Base-by-base conservation (phyloP, 805 yeast genomes). In the Brettanomyces anomalus region DNA sequence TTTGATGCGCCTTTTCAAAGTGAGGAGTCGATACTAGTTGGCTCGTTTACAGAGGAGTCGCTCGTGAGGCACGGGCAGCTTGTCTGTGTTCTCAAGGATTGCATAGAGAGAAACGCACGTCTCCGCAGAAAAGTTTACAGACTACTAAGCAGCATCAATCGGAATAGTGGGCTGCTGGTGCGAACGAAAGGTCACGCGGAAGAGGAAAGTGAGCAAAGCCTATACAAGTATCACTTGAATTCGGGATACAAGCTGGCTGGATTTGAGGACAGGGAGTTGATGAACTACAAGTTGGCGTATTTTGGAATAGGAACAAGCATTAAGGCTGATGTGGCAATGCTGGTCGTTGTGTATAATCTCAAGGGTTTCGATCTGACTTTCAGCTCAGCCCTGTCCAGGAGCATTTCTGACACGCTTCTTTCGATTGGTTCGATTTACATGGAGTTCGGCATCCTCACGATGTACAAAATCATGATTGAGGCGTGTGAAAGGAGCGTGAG, bases 391-490 rank as follows among this genome's bases (percentile, higher is more conserved):
- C 43, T 33, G 46, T 43, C 39, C 48, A 37, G 33, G 42, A 44
- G 4, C 40, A 14, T 21, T 46, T 20, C 40, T 14, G 47, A 48
- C 31, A 49, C 51, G 13, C 24, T 55, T 15, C 35, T 46, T 31
- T 49, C 49, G 7, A 51, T 46, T 35, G 35, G 57, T 30, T 33
- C 49, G 26, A 54, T 57, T 15, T 60, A 58, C 43, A 53, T 54
- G 37, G 64, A 67, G 36, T 63, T 65, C 48, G 73, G 72, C 0
- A 43, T 70, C 7, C 65, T 62, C 41, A 64, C 65, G 43, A 45
- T 73, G n/a, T 50, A 73, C 37, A 65, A 65, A 44, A 38, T 19
- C 16, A 19, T 49, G 10, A 45, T 46, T 32, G 38, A 37, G 16
- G 37, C 48, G 16, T 45, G 47, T 33, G 36, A 46, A 26, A 20